Base-by-base conservation (phyloP, 345 rosid genomes). In the Capsella bursapastoris region DNA sequence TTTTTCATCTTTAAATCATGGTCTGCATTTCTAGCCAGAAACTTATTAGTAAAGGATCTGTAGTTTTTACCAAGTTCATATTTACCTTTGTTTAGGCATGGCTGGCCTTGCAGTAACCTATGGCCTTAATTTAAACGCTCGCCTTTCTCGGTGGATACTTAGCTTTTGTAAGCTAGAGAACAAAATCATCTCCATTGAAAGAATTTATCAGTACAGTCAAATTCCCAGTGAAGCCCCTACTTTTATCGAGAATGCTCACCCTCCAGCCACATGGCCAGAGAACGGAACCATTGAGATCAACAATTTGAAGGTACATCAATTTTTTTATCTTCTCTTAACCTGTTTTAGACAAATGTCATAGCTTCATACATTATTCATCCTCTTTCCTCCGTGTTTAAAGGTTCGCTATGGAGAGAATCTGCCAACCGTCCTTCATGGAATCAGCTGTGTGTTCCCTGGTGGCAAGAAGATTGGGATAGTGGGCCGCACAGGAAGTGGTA, bases 381-480 rank as follows among this genome's bases (percentile, higher is more conserved):
- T 14, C 48, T 43, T 1, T 43, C 15, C 15, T 43, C 48, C 4
- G 2, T 43, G 2, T 43, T 43, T 43, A 43, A 43, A 43, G 48
- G 48, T 43, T 43, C 48, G 48, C 48, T 43, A 43, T 5, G 48
- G 48, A 43, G 48, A 43, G 48, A 43, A 43, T 43, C 48, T 43
- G 4, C 48, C 48, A 43, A 43, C 48, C 2, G 48, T 43, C 48
- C 48, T 43, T 43, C 48, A 14, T 43, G 48, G 48, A 43, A 43
- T 43, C 48, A 43, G 48, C 48, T 43, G 48, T 43, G 48, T 43
- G 48, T 43, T 43, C 48, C 48, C 48, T 43, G 48, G 48, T 43
- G 48, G 48, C 48, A 43, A 43, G 48, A 43, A 43, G 48, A 43
- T 43, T 13, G 48, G 48, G 48, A 43, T 43, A 13, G 48, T 43